Base-by-base conservation (phyloP, 208 protist species). In the Trypanosoma brucei region DNA sequence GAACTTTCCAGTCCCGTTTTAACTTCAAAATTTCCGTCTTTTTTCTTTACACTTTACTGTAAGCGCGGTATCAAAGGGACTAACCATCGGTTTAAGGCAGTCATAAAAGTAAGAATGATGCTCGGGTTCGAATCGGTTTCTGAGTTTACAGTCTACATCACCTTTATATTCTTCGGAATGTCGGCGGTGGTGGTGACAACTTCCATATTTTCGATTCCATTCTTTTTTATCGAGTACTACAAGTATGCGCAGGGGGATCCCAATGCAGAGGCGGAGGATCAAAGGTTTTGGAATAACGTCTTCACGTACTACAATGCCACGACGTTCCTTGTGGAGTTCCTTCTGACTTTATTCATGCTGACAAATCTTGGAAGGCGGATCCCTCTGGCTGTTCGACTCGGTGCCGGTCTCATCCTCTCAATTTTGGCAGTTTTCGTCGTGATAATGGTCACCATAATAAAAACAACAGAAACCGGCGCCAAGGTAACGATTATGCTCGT, bases 171-270 rank as follows among this genome's bases (percentile, higher is more conserved):
- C 42, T 72, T 92, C 6, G 93, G 93, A 57, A 78, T 90, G 61
- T 92, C 86, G 36, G 83, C 86, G 55, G 75, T 97, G 73, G 86
- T 97, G 76, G 84, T 91, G 31, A 71, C 84, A 52, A 93, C 85
- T 51, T 72, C 84, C 34, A 83, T 96, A 50, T 92, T 88, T 30
- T 84, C 83, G 14, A 86, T 87, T 2, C 85, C 78, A 3, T 51
- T 65, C 14, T 96, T 94, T 64, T 78, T 95, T 51, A 72, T 57
- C 34, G 62, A 83, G 11, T 93, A 87, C 76, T 89, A 84, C 80
- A 78, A 78, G 62, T 93, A 79, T 55, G 80, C 84, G 22, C 81
- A 83, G 3, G 72, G 73, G 42, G 38, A 80, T 42, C 69, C 73
- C 36, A 62, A 88, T 39, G 78, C 75, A 9, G 70, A 64, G 36